Evolutionary conservation across 495 filamentous ascomycete genomes (phyloP), one percentile per base, ranked within the genome.

Genomic region (Podospora tetraspora): DNA sequence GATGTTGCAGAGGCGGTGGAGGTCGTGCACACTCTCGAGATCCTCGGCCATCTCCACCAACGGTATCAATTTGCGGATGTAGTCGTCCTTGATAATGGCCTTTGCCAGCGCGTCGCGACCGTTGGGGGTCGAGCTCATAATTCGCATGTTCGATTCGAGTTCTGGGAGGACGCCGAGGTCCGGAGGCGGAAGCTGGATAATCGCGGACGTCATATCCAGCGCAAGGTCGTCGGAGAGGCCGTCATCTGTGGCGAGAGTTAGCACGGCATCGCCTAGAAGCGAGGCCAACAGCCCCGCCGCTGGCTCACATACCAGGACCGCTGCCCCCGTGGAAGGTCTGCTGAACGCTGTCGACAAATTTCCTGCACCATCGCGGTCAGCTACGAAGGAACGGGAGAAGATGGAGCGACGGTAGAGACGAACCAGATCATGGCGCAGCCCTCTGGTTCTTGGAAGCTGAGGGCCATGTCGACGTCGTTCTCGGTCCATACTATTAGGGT

Each of bases 401-500:
- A 13, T 34, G 24, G 62, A 3, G 22, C 25, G 56, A 59, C 21
- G 32, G 25, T 6, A 23, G 34, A 37, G 10, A 77, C 76, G 57
- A 69, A 96, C 95, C 95, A 99, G 78, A 98, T 97, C 24, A 89
- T 83, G 12, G 89, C 88, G 78, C 95, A 99, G 19, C 96, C 95
- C 67, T 98, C 95, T 3, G 95, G 90, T 78, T 98, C 96, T 79
- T 99, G 95, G 78, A 99, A 99, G 78, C 94, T 97, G 65, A 99
- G 85, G 34, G 95, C 95, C 95, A 99, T 98, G 76, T 99, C 95
- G 67, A 91, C 89, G 29, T 90, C 90, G 80, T 87, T 91, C 57
- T 99, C 95, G 22, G 95, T 97, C 95, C 95, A 99, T 59, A 99
- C 93, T 60, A 99, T 99, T 59, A 99, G 86, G 19, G 95, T 99